Conservation (phyloP, 169 alveolate species). For the Nephromyces sp. region DNA sequence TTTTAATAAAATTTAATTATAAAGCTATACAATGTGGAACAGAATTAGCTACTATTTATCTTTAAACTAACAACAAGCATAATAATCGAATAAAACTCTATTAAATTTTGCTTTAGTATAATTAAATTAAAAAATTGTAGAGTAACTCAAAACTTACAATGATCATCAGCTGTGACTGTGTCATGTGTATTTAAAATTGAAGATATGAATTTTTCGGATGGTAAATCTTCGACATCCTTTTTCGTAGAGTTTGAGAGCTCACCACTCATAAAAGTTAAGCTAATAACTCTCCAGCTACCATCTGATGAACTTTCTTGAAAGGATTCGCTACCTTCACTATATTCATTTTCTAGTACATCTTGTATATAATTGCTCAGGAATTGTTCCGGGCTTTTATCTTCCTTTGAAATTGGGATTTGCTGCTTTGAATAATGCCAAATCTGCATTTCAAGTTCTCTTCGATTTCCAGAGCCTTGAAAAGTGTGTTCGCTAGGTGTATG, state of each 20-base stretch:
- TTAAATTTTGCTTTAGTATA: no score
- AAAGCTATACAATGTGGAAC: no score
- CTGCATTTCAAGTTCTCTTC: slow-evolving; percentile 69
- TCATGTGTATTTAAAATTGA: slow-evolving; percentile 49
- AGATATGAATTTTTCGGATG: slow-evolving; percentile 61
- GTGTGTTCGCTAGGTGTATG: slow-evolving; percentile 75
- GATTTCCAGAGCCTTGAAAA: slow-evolving; percentile 65
- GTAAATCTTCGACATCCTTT: slow-evolving; percentile 49
- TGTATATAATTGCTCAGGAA: background rate
- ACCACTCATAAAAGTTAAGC: slow-evolving; percentile 67
- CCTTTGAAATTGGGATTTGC: background rate
- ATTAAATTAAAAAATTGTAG: no score
- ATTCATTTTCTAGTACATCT: background rate
- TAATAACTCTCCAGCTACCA: slow-evolving; percentile 61
- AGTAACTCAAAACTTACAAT: no score
- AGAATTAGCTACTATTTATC: no score
- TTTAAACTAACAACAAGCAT: no score
- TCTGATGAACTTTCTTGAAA: background rate
- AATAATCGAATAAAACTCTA: no score
- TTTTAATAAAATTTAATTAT: no score
- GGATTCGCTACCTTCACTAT: no score
- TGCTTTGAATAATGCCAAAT: slow-evolving; percentile 66
- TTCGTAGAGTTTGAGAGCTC: slow-evolving; percentile 58
- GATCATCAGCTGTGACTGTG: background rate
- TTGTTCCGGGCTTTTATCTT: background rate